Base-by-base conservation (phyloP, 225 moss, liverwort and hornwort species). In the Asterella californica region DNA sequence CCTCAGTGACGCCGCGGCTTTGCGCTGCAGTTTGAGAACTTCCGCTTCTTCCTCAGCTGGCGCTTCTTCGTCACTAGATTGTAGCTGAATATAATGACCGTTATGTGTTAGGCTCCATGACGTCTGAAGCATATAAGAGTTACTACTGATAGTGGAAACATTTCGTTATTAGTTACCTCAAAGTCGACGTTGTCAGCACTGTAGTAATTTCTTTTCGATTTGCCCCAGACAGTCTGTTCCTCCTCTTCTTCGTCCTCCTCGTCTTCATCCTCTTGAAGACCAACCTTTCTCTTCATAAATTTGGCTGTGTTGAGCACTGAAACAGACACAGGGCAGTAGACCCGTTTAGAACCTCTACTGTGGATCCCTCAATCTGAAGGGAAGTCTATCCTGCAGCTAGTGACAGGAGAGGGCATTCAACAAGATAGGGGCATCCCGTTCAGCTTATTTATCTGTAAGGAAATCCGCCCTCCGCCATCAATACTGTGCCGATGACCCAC, bases 51-150 rank as follows among this genome's bases (percentile, higher is more conserved):
- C 93, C 77, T 95, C 95, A 33, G 85, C 92, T 61, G 89, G 91
- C 30, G 86, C 91, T 79, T 95, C 93, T 77, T 99, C 97, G 70
- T 99, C 97, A 80, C 93, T 92, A 55, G 97, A 99, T 85, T 93
- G 93, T 48, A 94, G 86, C 96, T 93, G 89, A 1, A 48, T 1
- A 61, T 14, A 72, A 8, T 1, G 11, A 69, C 27, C 64, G 27
- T 64, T n/a, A 38, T 4, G 18, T 64, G 64, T 24, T 5, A 64
- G 14, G 9, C 64, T 27, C n/a, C 7, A 42, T 42, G 42, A 42
- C 42, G 42, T 42, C 7, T 42, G 4, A 42, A 7, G 42, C 42
- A 27, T 2, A 14, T 9, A 30, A 64, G 0, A 37, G 30, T 34
- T 12, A n/a, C n/a, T n/a, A n/a, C n/a, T n/a, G n/a, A n/a, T n/a